phyloP scores from a whole-genome alignment of 257 asterid species.

The Nicotiana obtusifolia region DNA sequence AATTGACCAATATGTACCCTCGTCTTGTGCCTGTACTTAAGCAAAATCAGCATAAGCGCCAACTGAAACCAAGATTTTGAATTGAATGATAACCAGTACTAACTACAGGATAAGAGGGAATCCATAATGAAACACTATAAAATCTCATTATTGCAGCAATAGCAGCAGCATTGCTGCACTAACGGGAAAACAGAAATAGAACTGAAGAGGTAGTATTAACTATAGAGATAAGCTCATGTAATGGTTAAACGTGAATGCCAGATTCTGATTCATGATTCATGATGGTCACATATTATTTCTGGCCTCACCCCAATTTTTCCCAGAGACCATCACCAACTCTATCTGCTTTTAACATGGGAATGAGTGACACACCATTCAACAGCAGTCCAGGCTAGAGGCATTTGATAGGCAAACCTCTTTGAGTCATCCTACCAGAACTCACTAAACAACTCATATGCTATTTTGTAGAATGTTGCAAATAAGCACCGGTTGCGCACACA shows the following conservation, averaged over 20 bases:
- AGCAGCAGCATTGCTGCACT: background rate
- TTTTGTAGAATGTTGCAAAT: background rate
- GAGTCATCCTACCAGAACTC: background rate
- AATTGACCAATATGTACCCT: constrained; percentile 80
- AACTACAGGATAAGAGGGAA: background rate
- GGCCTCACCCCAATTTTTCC: background rate
- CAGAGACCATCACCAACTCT: background rate
- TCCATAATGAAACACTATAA: background rate
- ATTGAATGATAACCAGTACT: background rate
- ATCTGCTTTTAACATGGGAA: background rate
- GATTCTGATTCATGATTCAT: background rate
- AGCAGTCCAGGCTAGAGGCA: background rate
- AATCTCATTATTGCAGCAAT: constrained; percentile 7
- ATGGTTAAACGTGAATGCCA: background rate
- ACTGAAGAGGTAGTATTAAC: background rate
- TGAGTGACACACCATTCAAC: background rate
- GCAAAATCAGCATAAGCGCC: constrained; percentile 5
- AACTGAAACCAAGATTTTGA: background rate
- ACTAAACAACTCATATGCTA: background rate
- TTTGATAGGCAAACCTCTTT: constrained; percentile 1
- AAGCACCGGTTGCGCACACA: background rate
- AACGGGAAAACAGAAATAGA: background rate
- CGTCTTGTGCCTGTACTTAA: constrained; percentile 63
- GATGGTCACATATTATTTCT: background rate
- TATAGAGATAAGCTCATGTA: background rate